Evolutionary conservation across 805 yeast species (phyloP), one percentile per base, ranked within the genome.

Genomic region (Debaryomyces tyrocola): DNA sequence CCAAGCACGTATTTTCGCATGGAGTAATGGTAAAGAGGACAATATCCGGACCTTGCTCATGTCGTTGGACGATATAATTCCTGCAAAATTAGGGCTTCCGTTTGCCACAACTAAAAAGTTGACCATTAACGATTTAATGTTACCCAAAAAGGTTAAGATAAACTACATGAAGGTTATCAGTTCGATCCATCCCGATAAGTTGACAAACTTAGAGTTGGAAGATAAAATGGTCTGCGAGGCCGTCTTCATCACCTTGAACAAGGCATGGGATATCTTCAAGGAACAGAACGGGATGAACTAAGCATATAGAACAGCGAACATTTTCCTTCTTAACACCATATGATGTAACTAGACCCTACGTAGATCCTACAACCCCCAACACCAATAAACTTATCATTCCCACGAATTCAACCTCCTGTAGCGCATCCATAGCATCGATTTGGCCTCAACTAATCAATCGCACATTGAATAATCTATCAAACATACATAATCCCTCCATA

Each of bases 221-320:
- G 80, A 81, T 46, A 84, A 85, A 60, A 79, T 92, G 84, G 75
- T 92, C 39, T 94, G 97, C 12, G 92, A 91, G 56, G 83, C 82
- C 20, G 92, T 92, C 0, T 94, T 94, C 60, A 86, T 90, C 34
- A 75, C 83, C 0, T 70, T 94, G 50, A 92, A 90, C 64, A 79
- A 82, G 54, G 90, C 97, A 2, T 94, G 99, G 98, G 97, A 89
- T 54, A 67, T 64, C 17, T 90, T 90, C 63, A 87, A 85, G 57
- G 68, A 62, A 35, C 78, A 78, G 46, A 86, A 87, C 42, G 51
- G 51, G 10, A 47, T 50, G 37, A 47, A 37, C 29, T 50, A 47
- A 33, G 27, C 5, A 24, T 4, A 24, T 24, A 24, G n/a, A n/a
- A n/a, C n/a, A n/a, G 2, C 4, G 18, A 7, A 6, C 27, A 24